Evolutionary conservation across 1,139 yeast species (phyloP).

Genomic region (Geotrichum australiense): DNA sequence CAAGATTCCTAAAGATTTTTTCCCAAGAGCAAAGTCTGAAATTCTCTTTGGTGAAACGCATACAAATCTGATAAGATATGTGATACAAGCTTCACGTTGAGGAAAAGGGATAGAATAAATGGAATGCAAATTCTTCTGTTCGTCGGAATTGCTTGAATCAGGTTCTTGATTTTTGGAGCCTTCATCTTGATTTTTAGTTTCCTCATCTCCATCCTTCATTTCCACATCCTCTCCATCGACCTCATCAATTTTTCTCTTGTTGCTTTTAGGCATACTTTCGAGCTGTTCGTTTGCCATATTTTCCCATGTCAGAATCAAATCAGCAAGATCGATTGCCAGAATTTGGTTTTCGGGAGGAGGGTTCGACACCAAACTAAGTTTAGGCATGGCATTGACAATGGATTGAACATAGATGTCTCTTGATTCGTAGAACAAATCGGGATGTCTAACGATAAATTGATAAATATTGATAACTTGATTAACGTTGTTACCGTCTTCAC

Average conservation of each 20-base stretch:
- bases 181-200: conserved; percentile 6
- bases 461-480: conserved; percentile 83
- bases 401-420: conserved; percentile 86
- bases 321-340: conserved; percentile 84
- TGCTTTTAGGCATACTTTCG: conserved; percentile 29
- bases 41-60: conserved; percentile 85
- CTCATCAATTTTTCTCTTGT: conserved; percentile 22
- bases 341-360: conserved; percentile 77
- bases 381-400: conserved; percentile 92
- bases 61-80: conserved; percentile 79
- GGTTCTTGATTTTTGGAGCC: neutral
- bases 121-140: conserved; percentile 17
- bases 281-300: conserved; percentile 29
- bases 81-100: conserved; percentile 86
- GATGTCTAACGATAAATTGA: conserved; percentile 81
- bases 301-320: conserved; percentile 83
- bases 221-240: conserved; percentile 20
- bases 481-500: conserved; percentile 81
- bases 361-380: conserved; percentile 72
- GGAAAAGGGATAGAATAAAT: conserved; percentile 62
- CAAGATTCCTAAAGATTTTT: conserved; percentile 68
- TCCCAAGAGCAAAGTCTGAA: conserved; percentile 75
- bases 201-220: conserved; percentile 3
- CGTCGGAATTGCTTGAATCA: too few relatives aligned
- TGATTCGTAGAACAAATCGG: conserved; percentile 75